Evolutionary conservation across 352 stramenopile species (phyloP), one percentile per base, ranked within the genome.

Genomic region (Plasmopara halstedii): DNA sequence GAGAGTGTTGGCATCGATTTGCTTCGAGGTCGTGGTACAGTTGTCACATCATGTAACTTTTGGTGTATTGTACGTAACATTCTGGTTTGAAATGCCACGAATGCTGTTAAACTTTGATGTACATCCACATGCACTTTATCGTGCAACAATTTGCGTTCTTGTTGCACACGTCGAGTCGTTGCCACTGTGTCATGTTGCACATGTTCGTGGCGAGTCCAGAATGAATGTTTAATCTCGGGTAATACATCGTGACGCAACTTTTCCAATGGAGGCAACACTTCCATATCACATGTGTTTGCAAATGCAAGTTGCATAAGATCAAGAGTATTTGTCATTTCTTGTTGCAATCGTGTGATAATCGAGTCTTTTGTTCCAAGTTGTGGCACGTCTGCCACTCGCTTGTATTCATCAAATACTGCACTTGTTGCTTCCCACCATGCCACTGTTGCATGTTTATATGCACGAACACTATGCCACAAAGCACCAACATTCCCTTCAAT

Each of bases 171-270:
- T 7, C 70, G 69, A 9, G 68, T 46, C 11, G 76, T 73, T 6
- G 63, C 50, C 21, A 11, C 32, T 4, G 59, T 39, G 13, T 72
- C 59, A 15, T 36, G 45, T 8, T 58, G 43, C 21, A 41, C 32
- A 37, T 53, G 66, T 11, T 60, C 58, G 7, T 73, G 58, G 1
- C 76, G 60, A 11, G 70, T 84, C 79, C 79, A 91, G 50, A 85
- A 88, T 25, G 76, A 73, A 35, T 88, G 67, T 45, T 88, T 87
- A 18, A 91, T 63, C 31, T 91, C 79, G 0, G 74, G 73, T 3
- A 91, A 23, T 2, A 87, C 40, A 2, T 79, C 64, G 17, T 56
- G 59, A 25, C 69, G 63, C 5, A 85, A 42, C 32, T 38, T 38
- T 43, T 78, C 53, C 11, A 88, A 34, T 2, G 69, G 73, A 10